phyloP scores from a whole-genome alignment of 306 rosid species.

The Phaseolus lunatus region DNA sequence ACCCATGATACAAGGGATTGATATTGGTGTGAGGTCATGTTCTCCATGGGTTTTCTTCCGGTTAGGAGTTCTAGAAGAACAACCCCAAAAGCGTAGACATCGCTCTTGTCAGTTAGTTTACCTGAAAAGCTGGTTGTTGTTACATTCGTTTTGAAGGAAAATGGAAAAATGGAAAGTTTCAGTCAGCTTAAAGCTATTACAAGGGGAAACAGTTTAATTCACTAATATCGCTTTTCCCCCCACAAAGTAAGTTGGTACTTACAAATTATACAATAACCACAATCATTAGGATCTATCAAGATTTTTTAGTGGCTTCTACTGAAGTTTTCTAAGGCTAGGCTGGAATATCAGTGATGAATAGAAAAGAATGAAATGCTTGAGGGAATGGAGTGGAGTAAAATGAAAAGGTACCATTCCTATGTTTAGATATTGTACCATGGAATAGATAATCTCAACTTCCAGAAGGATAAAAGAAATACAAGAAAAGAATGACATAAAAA shows the following conservation, averaged over 20 bases:
- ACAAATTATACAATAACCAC: not conserved
- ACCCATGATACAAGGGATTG: constrained; percentile 89
- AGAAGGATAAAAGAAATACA: no score
- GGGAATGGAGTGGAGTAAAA: not conserved
- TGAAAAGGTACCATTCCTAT: not conserved
- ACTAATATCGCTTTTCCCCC: not conserved
- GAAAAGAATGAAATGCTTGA: not conserved
- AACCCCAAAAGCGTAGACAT: constrained; percentile 91
- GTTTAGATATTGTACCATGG: not conserved
- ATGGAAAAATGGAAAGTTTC: not conserved
- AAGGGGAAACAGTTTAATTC: not conserved
- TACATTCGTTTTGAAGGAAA: constrained; percentile 25
- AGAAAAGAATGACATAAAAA: no score
- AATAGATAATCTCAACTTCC: not conserved
- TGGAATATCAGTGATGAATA: not conserved
- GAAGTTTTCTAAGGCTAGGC: no score
- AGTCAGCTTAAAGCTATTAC: constrained; percentile 10
- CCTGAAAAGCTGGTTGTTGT: constrained; percentile 57
- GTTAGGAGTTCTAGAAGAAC: constrained; percentile 85
- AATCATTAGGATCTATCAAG: not conserved
- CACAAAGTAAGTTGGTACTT: not conserved
- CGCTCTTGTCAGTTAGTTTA: constrained; percentile 88
- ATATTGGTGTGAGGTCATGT: constrained; percentile 58
- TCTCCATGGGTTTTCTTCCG: constrained; percentile 77
- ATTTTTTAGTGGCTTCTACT: not conserved